Evolutionary conservation across 306 rosid genomes (phyloP).

Genomic region (Adenanthera pavonina): DNA sequence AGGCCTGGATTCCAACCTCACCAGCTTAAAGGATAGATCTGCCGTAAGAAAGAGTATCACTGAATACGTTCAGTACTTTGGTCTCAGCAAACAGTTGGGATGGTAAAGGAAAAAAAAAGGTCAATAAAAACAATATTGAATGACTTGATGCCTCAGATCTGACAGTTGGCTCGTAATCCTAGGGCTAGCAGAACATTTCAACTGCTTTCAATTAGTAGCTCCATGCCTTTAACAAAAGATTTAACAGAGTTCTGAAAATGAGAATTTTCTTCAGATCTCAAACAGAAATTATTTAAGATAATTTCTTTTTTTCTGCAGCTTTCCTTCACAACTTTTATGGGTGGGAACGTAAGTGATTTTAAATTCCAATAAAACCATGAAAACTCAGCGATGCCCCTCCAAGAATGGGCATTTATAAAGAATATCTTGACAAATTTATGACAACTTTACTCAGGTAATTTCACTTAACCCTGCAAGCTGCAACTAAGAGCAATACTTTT

Average conservation of each 20-base stretch:
- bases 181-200: slow-evolving; percentile 17
- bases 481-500: slow-evolving; percentile 5
- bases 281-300: slow-evolving; percentile 23
- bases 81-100: slow-evolving; percentile 5
- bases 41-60: slow-evolving; percentile 16
- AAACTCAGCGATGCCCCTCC: neutral
- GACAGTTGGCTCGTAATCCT: neutral
- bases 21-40: slow-evolving; percentile 3
- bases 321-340: neutral
- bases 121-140: slow-evolving; percentile 1
- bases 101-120: neutral
- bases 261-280: slow-evolving; percentile 22
- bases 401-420: neutral
- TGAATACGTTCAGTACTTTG: neutral
- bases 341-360: neutral
- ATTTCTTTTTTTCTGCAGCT: slow-evolving; percentile 23
- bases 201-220: neutral
- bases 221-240: neutral
- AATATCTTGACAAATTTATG: neutral
- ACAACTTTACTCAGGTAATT: slow-evolving; percentile 15
- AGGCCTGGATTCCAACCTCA: slow-evolving; percentile 32
- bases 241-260: neutral
- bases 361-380: neutral
- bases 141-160: slow-evolving; percentile 16
- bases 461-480: neutral